Evolutionary conservation across 2,329 filamentous ascomycete species (phyloP).

Genomic region (Cordyceps javanica): DNA sequence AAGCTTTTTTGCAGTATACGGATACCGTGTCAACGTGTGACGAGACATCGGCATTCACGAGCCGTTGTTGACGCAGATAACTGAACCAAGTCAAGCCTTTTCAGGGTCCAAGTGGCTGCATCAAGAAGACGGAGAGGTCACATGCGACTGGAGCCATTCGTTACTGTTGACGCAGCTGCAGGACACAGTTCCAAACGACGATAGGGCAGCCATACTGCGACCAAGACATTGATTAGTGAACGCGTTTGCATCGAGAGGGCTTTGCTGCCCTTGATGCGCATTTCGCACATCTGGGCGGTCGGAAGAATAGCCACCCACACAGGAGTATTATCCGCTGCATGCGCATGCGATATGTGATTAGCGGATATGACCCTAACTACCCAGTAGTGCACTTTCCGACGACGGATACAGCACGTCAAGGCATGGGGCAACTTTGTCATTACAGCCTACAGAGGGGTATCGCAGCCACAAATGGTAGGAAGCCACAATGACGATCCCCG

Average conservation of each 20-base stretch:
- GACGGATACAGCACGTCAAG: neutral
- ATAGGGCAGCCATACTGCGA: neutral
- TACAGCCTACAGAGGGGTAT: neutral
- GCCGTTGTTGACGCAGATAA: neutral
- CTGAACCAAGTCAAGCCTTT: neutral
- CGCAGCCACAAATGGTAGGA: neutral
- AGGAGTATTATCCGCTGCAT: neutral
- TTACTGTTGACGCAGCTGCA: neutral
- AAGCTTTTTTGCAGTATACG: neutral
- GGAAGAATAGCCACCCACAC: neutral
- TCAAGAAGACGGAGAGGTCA: neutral
- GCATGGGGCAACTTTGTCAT: neutral
- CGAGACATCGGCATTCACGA: slow-evolving; percentile 2
- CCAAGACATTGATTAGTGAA: neutral
- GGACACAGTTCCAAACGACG: neutral
- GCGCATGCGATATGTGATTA: neutral
- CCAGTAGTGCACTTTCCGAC: neutral
- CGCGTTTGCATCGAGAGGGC: no score
- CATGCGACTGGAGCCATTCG: neutral
- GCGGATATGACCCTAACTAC: neutral
- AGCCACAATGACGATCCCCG: slow-evolving; percentile 1
- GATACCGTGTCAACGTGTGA: no score
- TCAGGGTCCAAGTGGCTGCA: neutral
- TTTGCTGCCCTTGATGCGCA: no score
- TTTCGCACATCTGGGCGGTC: no score